phyloP scores from a whole-genome alignment of 495 filamentous ascomycete genomes.

The Bombardia bombarda region DNA sequence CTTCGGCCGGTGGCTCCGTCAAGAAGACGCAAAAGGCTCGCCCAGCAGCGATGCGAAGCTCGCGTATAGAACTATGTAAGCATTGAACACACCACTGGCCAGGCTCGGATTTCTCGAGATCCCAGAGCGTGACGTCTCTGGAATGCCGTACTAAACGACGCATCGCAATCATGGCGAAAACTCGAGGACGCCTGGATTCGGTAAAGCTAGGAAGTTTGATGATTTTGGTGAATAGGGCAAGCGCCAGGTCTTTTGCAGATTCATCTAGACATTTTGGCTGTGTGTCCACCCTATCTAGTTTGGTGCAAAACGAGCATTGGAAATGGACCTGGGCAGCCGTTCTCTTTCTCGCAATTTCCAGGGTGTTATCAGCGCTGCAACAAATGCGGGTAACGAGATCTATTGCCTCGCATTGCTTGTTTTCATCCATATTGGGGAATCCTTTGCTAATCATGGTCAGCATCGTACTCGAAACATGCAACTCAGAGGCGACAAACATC shows the following conservation, averaged over 20 bases:
- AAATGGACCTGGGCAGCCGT: not conserved
- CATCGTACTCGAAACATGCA: not conserved
- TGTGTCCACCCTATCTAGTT: not conserved
- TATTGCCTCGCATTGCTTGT: conserved; percentile 24
- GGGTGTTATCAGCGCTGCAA: conserved; percentile 28
- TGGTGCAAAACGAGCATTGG: conserved; percentile 16
- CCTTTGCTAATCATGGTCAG: conserved; percentile 12
- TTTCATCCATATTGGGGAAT: conserved; percentile 19
- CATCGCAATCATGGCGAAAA: conserved; percentile 65
- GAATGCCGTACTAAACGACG: conserved; percentile 61
- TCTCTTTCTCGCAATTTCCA: conserved; percentile 5
- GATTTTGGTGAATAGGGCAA: conserved; percentile 48
- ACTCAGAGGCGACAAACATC: conserved; percentile 17
- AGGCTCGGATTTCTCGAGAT: conserved; percentile 54
- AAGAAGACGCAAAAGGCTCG: conserved; percentile 50
- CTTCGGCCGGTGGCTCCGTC: conserved; percentile 35
- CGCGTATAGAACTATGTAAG: conserved; percentile 72
- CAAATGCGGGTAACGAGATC: conserved; percentile 26
- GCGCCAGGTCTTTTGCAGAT: conserved; percentile 3
- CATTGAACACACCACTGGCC: conserved; percentile 78
- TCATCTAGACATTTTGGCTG: not conserved
- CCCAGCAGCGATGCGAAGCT: conserved; percentile 76
- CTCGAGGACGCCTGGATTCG: conserved; percentile 53
- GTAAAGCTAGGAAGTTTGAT: conserved; percentile 48
- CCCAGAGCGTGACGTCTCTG: conserved; percentile 44